Base-by-base conservation (phyloP, 805 yeast species). In the Spencermartinsiella europaea region DNA sequence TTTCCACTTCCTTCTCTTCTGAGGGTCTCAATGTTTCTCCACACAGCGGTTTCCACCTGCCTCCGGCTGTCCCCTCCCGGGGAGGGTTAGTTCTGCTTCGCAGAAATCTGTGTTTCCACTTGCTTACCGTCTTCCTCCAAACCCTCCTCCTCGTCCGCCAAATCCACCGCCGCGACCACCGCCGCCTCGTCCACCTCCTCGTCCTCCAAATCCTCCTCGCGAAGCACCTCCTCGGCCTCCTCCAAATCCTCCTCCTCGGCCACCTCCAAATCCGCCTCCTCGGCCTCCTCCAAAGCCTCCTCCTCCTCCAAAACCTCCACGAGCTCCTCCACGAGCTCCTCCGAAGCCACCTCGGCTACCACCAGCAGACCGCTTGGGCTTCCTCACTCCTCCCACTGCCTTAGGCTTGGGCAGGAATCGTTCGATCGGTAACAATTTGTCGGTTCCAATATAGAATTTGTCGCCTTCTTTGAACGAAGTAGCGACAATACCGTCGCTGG, bases 381-480 rank as follows among this genome's bases (percentile, higher is more conserved):
- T 81, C 71, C 74, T 83, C 66, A 84, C 84, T 54, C 95, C 93
- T 35, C 90, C 91, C 40, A 79, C 79, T 47, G 78, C 83, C 74
- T 87, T 87, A 43, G 99, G 95, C 72, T 91, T 88, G 55, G 99
- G 99, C 68, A 93, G 75, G 73, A 93, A 93, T 74, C 99, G 82
- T 62, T 93, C 99, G 55, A 93, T 72, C 39, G 99, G 99, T 56
- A 93, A 79, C 57, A 93, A 76, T 71, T 93, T 93, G 70, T 93
- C 98, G 45, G 95, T 87, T 49, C 90, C 95, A 69, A 93, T 93
- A 74, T 71, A 93, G 67, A 93, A 91, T 71, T 90, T 90, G 70
- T 93, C 99, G 58, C 98, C 99, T 40, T 80, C 85, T 69, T 88
- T 88, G 77, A 93, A 93, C 44, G 96, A 86, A 33, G 77, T 70